phyloP scores from a whole-genome alignment of 345 rosid genomes.

The Eucalyptus marginata region DNA sequence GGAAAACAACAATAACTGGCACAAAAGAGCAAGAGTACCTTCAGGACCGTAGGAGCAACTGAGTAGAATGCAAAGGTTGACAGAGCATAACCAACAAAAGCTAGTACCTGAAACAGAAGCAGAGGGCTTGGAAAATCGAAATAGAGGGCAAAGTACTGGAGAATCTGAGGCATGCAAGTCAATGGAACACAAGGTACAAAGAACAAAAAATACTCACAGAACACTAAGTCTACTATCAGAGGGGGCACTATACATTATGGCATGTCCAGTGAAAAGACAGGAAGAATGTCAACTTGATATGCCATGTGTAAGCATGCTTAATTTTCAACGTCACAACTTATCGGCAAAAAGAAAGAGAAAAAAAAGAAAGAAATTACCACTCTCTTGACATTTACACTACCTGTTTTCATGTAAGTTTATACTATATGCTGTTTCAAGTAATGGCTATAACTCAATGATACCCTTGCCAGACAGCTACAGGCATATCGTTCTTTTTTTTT shows the following conservation, averaged over 20 bases:
- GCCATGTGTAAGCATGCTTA: not conserved
- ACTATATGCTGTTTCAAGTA: not conserved
- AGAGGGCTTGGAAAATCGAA: not conserved
- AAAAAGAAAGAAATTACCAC: not conserved
- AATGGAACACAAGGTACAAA: not conserved
- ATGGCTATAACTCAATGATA: not conserved
- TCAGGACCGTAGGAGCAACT: slow-evolving; percentile 22
- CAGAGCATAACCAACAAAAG: slow-evolving; percentile 16
- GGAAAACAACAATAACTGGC: not conserved
- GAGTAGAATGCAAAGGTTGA: slow-evolving; percentile 23
- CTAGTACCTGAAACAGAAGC: slow-evolving; percentile 15
- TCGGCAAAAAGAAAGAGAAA: not conserved
- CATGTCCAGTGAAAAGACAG: not conserved
- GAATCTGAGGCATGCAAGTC: not conserved
- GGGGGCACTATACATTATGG: not conserved
- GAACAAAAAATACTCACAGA: not conserved
- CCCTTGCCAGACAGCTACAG: not conserved
- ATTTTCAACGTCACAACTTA: not conserved
- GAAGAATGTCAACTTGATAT: not conserved
- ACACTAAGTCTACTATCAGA: not conserved
- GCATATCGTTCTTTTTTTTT: not conserved
- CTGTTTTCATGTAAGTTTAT: not conserved
- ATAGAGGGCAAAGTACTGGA: not conserved
- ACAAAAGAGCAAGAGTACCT: slow-evolving; percentile 8
- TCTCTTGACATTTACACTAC: not conserved